Conservation (phyloP, 2,329 filamentous ascomycete genomes). For the Dactylellina cionopaga region DNA sequence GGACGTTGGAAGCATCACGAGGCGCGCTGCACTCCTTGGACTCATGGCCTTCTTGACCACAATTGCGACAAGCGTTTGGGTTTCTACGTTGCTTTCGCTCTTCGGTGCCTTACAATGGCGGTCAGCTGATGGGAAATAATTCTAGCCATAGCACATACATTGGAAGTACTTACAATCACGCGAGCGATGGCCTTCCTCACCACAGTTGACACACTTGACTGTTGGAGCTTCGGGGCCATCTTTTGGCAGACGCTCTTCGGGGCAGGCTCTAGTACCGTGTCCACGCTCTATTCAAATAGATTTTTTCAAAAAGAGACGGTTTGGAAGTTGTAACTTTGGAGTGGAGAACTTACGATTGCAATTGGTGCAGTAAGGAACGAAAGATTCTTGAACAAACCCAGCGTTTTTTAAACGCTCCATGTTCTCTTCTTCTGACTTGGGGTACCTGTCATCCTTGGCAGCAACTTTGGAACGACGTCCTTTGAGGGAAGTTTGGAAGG, state of each 20-base stretch:
- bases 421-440: conserved; percentile 69
- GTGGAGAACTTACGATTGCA: conserved; percentile 64
- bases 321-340: neutral
- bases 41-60: conserved; percentile 55
- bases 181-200: conserved; percentile 71
- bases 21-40: conserved; percentile 64
- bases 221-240: conserved; percentile 27
- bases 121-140: too few species aligned
- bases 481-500: conserved; percentile 70
- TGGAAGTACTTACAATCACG: conserved; percentile 68
- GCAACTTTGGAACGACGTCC: conserved; percentile 63
- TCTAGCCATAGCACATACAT: neutral
- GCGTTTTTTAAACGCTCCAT: conserved; percentile 72
- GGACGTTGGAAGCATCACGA: conserved; percentile 70
- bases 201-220: conserved; percentile 74
- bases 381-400: conserved; percentile 71
- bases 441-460: conserved; percentile 70
- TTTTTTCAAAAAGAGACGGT: conserved; percentile 4
- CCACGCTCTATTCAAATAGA: conserved; percentile 65
- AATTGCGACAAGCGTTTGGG: conserved; percentile 56
- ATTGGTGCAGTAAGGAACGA: conserved; percentile 71
- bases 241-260: conserved; percentile 23
- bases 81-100: conserved; percentile 58
- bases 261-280: conserved; percentile 71
- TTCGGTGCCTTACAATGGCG: conserved; percentile 63